A percentile compares a stretch with the other conserved stretches of the same genome.
These are phyloP conservation scores for Xerocomellus dryophilus DNA, from an alignment of 768 basidiomycete genomes.

Conservation along the genomic window DNA sequence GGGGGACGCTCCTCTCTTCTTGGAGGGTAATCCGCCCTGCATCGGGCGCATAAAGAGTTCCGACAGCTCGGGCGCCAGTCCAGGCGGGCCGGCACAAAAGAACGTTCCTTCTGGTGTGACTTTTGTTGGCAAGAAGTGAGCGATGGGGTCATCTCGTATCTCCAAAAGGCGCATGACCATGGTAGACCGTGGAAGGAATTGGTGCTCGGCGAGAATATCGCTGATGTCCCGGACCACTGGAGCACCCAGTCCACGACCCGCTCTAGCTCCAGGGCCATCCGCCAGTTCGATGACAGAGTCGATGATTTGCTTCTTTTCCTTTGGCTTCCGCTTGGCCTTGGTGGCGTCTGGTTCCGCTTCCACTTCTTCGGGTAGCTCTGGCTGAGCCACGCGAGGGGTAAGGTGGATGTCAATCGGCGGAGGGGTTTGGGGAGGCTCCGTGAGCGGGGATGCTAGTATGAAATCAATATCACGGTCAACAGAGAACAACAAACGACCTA, in stretches of 20 bases:
- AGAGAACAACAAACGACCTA: constrained; percentile 35
- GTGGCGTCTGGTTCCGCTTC: constrained; percentile 31
- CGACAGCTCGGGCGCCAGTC: constrained; percentile 75
- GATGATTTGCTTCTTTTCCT: constrained; percentile 84
- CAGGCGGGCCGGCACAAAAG: constrained; percentile 83
- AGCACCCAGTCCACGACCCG: constrained; percentile 57
- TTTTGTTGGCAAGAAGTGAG: constrained; percentile 83
- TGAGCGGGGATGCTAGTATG: constrained; percentile 66
- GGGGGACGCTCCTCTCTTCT: constrained; percentile 60
- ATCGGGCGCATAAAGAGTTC: constrained; percentile 83
- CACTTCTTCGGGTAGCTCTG: constrained; percentile 35
- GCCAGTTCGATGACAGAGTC: constrained; percentile 86
- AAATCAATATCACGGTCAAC: constrained; percentile 7
- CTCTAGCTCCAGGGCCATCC: constrained; percentile 53
- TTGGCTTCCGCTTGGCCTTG: constrained; percentile 50
- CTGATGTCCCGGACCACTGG: constrained; percentile 56
- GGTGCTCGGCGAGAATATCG: constrained; percentile 74
- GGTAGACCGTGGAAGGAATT: constrained; percentile 81
- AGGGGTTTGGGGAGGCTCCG: constrained; percentile 74
- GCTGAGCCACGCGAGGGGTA: constrained; percentile 47
- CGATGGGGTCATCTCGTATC: constrained; percentile 79
- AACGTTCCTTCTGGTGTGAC: constrained; percentile 67
- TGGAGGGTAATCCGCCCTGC: constrained; percentile 44
- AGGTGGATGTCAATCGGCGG: constrained; percentile 55
- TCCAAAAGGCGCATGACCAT: constrained; percentile 83